Evolutionary conservation across 768 basidiomycete genomes (phyloP), one percentile per base, ranked within the genome.

Genomic region (Multifurca ochricompacta): DNA sequence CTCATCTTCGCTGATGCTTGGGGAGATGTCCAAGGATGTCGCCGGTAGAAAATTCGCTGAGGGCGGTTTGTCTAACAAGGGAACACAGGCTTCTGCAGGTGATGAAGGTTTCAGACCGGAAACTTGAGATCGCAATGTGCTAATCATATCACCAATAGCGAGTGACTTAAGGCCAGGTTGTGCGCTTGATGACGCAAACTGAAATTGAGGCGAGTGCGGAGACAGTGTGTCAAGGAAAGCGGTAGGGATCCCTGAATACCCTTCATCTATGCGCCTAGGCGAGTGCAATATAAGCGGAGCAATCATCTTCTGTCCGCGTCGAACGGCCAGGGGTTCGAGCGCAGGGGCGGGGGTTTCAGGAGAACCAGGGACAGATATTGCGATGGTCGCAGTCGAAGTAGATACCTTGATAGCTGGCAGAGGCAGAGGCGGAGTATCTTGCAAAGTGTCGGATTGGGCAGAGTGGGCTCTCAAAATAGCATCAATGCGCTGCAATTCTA

Each of bases 171-270:
- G 56, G 3, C 48, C 32, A 9, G 48, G 11, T n/a, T 51, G 54
- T 13, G n/a, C 28, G 7, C 16, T 31, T 25, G 32, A 42, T 19
- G 56, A 47, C 6, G 54, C 36, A 13, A 56, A 36, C 19, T 67
- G 64, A 34, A 68, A 67, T 28, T 54, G 56, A 2, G 73, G 71
- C 5, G 65, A 67, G 58, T 68, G 67, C 19, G 63, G 50, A 6
- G 66, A 60, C 0, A 70, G 65, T 3, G 73, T 71, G 13, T 73
- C 71, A 13, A 68, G 65, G 63, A 75, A 76, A 6, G 74, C 70
- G 14, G 69, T 72, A 6, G 74, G 74, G 13, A 76, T 71, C 48
- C 69, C 69, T 19, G 74, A 74, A 51, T 75, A 76, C 6, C 61
- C 48, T 36, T 62, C 65, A 18, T 41, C 9, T 56, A 54, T 43